Percentiles rank a stretch among this genome's conserved stretches.
These are phyloP conservation scores for Leccinum arenicola DNA, from an alignment of 768 basidiomycete species.

Conservation along the genomic window DNA sequence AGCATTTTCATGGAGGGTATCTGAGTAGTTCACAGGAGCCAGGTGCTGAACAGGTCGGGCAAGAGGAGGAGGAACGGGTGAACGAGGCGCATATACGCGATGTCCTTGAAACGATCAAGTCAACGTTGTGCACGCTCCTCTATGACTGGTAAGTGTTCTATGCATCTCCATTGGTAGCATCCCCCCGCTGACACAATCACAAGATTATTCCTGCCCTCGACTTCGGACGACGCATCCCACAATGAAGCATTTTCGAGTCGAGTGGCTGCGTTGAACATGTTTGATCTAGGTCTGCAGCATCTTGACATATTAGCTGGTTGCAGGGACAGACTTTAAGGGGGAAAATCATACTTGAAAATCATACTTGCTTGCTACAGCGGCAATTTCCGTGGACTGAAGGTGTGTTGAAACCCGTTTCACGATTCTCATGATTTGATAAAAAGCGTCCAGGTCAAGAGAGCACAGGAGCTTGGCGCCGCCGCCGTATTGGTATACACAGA, in stretches of 20 bases:
- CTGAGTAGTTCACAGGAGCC: conserved; percentile 16
- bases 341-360: conserved; percentile 42
- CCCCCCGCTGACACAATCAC: neutral
- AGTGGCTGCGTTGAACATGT: conserved; percentile 86
- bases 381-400: conserved; percentile 90
- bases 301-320: conserved; percentile 64
- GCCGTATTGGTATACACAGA: conserved; percentile 86
- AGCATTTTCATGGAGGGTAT: conserved; percentile 52
- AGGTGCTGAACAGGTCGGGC: conserved; percentile 6
- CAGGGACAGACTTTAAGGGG: conserved; percentile 67
- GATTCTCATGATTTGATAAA: conserved; percentile 23
- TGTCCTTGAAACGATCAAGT: conserved; percentile 73
- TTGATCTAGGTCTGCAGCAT: conserved; percentile 86
- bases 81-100: conserved; percentile 53
- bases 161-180: no score
- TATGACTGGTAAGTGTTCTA: conserved; percentile 68
- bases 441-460: conserved; percentile 64
- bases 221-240: conserved; percentile 77
- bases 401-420: conserved; percentile 26
- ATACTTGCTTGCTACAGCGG: conserved; percentile 75
- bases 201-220: conserved; percentile 77
- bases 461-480: conserved; percentile 82
- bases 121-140: conserved; percentile 64
- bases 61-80: conserved; percentile 27
- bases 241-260: conserved; percentile 88